A percentile compares a stretch with the other conserved stretches of the same genome.
Evolutionary conservation across 2,329 filamentous ascomycete species (phyloP).

Genomic region (Fusarium sp.): DNA sequence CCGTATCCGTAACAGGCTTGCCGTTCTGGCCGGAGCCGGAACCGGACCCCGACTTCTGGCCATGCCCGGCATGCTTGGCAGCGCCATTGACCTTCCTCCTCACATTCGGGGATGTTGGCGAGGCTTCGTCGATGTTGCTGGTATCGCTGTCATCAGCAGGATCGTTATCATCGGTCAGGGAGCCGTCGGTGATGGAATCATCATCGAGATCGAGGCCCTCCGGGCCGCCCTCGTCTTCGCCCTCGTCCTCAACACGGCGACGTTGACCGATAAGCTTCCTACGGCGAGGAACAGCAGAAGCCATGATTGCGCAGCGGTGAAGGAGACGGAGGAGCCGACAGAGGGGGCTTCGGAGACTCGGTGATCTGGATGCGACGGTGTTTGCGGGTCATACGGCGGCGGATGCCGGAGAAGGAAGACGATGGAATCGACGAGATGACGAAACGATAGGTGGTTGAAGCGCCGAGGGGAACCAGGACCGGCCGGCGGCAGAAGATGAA

Average conservation of each 20-base stretch:
- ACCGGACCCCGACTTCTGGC: slow-evolving; percentile 54
- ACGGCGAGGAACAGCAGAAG: slow-evolving; percentile 63
- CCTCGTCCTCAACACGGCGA: slow-evolving; percentile 78
- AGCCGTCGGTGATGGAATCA: slow-evolving; percentile 75
- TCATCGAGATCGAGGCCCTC: slow-evolving; percentile 72
- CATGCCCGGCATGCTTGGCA: slow-evolving; percentile 52
- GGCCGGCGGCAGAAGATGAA: slow-evolving; percentile 46
- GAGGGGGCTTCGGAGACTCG: slow-evolving; percentile 51
- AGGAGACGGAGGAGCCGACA: slow-evolving; percentile 49
- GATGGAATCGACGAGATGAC: slow-evolving; percentile 30
- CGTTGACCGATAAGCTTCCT: slow-evolving; percentile 76
- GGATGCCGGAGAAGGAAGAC: slow-evolving; percentile 32
- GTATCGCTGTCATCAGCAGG: slow-evolving; percentile 72
- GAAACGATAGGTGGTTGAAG: slow-evolving; percentile 41
- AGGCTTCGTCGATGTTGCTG: slow-evolving; percentile 71
- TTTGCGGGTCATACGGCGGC: slow-evolving; percentile 50
- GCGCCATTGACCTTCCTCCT: slow-evolving; percentile 60
- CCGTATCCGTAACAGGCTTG: slow-evolving; percentile 64
- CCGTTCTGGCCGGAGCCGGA: slow-evolving; percentile 52
- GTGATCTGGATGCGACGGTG: slow-evolving; percentile 44
- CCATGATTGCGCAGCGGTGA: slow-evolving; percentile 51
- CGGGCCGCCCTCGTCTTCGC: slow-evolving; percentile 73
- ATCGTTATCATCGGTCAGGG: slow-evolving; percentile 73
- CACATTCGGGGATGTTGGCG: slow-evolving; percentile 61
- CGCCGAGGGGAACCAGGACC: slow-evolving; percentile 41